Evolutionary conservation across 164 flowering plant species (phyloP), one percentile per base, ranked within the genome.

Genomic region (Saururus chinensis): DNA sequence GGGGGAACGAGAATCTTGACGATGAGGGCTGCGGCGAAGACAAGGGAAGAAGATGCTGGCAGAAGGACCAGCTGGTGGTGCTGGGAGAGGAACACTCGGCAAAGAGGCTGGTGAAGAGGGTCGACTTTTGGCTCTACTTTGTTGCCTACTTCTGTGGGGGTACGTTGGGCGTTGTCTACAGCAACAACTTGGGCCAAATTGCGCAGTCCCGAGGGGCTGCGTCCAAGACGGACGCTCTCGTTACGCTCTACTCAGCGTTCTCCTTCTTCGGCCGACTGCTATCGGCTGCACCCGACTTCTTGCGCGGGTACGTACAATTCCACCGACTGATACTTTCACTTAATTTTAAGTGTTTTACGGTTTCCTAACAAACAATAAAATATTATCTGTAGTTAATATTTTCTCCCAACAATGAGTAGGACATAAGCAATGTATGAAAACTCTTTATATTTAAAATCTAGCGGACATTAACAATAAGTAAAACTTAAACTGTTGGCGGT

Each of bases 221-320:
- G 40, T 64, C 81, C 0, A 61, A 69, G 49, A 85, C 87, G 8
- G 70, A 80, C 0, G 67, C 79, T 0, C 86, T 93, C 8, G 63
- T 93, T 24, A 80, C 97, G 0, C 79, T 93, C 30, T 93, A 88
- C 69, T 90, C 99, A 0, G 76, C 97, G 0, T 93, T 81, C 76
- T 93, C 99, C 59, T 93, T 90, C 84, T 93, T 93, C 63, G 99
- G 99, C n/a, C 86, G 99, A 19, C 64, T 93, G 72, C 87, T 90
- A 7, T 85, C 99, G 0, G 95, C 99, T 0, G 75, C 80, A 0
- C 99, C 99, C 0, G 99, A 93, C 62, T 86, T 78, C 73, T 53
- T 86, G 9, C 89, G 96, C 7, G 80, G 73, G 98, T 92, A 81
- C 75, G 96, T 77, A 63, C 22, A 1, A 4, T n/a, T 52, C 1